Evolutionary conservation across 768 basidiomycete species (phyloP).

Genomic region (Leucocoprinus leucothites): DNA sequence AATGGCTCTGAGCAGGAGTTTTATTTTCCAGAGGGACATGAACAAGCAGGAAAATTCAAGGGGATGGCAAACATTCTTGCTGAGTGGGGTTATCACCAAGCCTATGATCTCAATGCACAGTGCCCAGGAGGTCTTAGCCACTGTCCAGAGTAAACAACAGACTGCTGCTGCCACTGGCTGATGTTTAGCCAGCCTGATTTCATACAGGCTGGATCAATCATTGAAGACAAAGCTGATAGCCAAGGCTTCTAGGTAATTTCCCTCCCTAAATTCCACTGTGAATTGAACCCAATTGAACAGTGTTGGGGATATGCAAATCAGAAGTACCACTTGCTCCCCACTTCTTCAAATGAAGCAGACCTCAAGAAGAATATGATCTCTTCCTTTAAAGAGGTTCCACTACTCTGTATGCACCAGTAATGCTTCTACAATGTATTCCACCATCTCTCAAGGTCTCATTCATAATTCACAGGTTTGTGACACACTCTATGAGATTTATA

Average conservation of each 20-base stretch:
- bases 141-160: background rate
- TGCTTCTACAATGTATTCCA: background rate
- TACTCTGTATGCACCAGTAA: slow-evolving; percentile 26
- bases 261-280: slow-evolving; percentile 32
- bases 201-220: slow-evolving; percentile 25
- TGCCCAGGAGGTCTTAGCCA: slow-evolving; percentile 16
- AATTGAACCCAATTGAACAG: slow-evolving; percentile 33
- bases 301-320: slow-evolving; percentile 32
- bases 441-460: background rate
- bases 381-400: slow-evolving; percentile 24
- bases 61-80: slow-evolving; percentile 35
- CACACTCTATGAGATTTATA: background rate
- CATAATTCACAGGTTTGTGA: background rate
- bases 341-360: slow-evolving; percentile 28
- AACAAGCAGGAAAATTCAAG: slow-evolving; percentile 29
- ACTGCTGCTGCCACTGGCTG: slow-evolving; percentile 32
- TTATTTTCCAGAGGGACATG: slow-evolving; percentile 28
- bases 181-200: slow-evolving; percentile 43
- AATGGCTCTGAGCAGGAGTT: slow-evolving; percentile 25
- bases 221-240: slow-evolving; percentile 24
- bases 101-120: slow-evolving; percentile 29
- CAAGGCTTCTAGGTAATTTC: slow-evolving; percentile 23
- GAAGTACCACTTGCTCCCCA: slow-evolving; percentile 21
- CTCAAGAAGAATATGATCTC: slow-evolving; percentile 27
- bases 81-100: slow-evolving; percentile 24